Percentiles rank a stretch among this genome's conserved stretches.
These are phyloP conservation scores for Lantana camara DNA, from an alignment of 257 asterid species.

Conservation along the genomic window DNA sequence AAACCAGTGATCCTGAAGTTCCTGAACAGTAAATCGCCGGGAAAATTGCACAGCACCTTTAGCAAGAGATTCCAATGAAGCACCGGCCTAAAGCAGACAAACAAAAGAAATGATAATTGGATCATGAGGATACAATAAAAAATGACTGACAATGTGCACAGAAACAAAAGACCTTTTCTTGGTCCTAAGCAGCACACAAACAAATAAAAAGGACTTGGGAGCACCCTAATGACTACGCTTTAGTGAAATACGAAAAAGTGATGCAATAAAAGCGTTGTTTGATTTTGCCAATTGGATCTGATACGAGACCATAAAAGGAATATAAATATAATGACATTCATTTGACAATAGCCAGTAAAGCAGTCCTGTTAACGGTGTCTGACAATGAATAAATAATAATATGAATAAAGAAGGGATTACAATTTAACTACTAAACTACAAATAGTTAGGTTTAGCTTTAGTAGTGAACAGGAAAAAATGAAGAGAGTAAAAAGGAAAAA, in stretches of 20 bases:
- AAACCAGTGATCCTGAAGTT: conserved; percentile 75
- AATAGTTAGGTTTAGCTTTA: no score
- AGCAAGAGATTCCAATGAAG: conserved; percentile 85
- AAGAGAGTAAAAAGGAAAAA: no score
- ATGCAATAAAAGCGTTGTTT: not conserved
- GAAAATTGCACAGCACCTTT: conserved; percentile 87
- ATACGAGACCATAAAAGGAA: not conserved
- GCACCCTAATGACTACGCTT: not conserved
- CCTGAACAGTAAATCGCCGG: conserved; percentile 55
- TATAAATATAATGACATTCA: not conserved
- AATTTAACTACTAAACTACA: not conserved
- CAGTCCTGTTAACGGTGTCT: conserved; percentile 4
- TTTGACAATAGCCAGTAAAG: conserved; percentile 2
- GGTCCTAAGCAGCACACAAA: not conserved
- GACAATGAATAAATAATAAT: conserved; percentile 8
- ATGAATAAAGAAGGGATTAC: not conserved
- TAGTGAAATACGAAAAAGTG: not conserved
- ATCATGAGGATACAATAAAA: conserved; percentile 7
- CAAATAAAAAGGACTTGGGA: not conserved
- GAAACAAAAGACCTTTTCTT: conserved; percentile 1
- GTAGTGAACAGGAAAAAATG: no score
- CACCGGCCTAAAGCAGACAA: conserved; percentile 61
- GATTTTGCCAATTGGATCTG: not conserved
- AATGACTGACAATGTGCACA: not conserved
- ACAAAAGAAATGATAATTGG: not conserved